Percentiles rank a stretch among this genome's conserved stretches.
Conservation (phyloP, 768 basidiomycete species). For the Mycena indigotica region DNA sequence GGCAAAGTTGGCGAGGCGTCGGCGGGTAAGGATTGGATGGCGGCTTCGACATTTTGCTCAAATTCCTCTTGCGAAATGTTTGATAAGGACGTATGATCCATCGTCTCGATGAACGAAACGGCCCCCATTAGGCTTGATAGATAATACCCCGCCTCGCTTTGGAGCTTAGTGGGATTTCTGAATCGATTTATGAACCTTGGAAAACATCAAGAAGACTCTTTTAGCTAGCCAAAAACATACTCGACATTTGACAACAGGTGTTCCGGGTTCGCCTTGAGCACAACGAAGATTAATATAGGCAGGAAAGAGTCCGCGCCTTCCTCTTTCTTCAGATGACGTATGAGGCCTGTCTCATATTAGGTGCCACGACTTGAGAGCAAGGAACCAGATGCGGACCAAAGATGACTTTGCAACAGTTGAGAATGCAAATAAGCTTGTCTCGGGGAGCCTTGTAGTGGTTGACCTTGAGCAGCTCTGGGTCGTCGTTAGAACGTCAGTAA, state of each 20-base stretch:
- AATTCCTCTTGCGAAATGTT: constrained; percentile 94
- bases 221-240: constrained; percentile 45
- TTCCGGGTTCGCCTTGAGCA: constrained; percentile 91
- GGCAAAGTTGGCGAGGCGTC: constrained; percentile 22
- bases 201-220: background rate
- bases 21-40: constrained; percentile 51
- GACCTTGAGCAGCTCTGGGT: constrained; percentile 86
- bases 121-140: constrained; percentile 95
- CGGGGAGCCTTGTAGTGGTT: constrained; percentile 99
- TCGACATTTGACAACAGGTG: constrained; percentile 95
- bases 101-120: constrained; percentile 95
- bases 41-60: constrained; percentile 68
- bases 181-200: constrained; percentile 95
- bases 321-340: constrained; percentile 82
- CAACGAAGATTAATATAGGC: constrained; percentile 91
- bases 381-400: constrained; percentile 65
- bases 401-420: constrained; percentile 99
- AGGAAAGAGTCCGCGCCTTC: constrained; percentile 94
- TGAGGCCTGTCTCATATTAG: constrained; percentile 53
- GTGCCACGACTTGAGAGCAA: constrained; percentile 12
- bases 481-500: background rate
- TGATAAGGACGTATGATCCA: constrained; percentile 95
- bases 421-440: constrained; percentile 95
- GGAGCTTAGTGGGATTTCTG: constrained; percentile 83
- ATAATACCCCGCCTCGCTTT: constrained; percentile 97